Evolutionary conservation across 331 rosid genomes (phyloP).

Genomic region (Quercus tomentella): DNA sequence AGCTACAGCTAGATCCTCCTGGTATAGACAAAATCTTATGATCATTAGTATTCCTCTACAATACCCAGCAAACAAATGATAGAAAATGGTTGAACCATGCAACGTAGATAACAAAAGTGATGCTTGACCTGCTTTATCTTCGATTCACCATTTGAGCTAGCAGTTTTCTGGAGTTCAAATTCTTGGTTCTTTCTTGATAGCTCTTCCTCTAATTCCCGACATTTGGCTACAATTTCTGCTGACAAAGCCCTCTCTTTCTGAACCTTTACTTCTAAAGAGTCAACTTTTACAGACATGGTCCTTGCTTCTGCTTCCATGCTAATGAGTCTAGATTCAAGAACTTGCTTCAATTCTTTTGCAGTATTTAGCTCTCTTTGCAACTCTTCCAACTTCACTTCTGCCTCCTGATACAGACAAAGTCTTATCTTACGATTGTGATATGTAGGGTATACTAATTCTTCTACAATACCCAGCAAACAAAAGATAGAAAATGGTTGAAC

Average conservation of each 20-base stretch:
- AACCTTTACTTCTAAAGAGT: slow-evolving; percentile 48
- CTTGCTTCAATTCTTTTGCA: slow-evolving; percentile 50
- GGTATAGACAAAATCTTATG: slow-evolving; percentile 22
- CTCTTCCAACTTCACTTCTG: slow-evolving; percentile 51
- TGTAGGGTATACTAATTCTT: too few relatives aligned
- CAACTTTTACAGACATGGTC: slow-evolving; percentile 48
- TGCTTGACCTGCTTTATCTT: slow-evolving; percentile 80
- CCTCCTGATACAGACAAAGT: slow-evolving; percentile 13
- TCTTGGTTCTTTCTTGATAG: slow-evolving; percentile 51
- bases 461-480: too few relatives aligned
- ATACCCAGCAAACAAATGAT: neutral
- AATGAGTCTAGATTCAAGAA: slow-evolving; percentile 45
- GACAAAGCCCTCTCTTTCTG: slow-evolving; percentile 54
- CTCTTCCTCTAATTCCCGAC: slow-evolving; percentile 56
- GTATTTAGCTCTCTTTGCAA: slow-evolving; percentile 46
- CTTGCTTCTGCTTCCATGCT: slow-evolving; percentile 54
- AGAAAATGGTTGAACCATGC: neutral
- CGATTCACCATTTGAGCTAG: slow-evolving; percentile 42
- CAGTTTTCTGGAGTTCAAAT: slow-evolving; percentile 35
- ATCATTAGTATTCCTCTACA: slow-evolving; percentile 6
- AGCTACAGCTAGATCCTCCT: slow-evolving; percentile 83
- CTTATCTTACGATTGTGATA: too few relatives aligned
- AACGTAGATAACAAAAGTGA: slow-evolving; percentile 11
- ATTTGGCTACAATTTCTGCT: slow-evolving; percentile 39
- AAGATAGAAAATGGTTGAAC: too few relatives aligned